Percentiles rank a stretch among this genome's conserved stretches.
These are phyloP conservation scores for Cladophialophora chaetospira DNA, from an alignment of 2,329 filamentous ascomycete species.

Conservation along the genomic window DNA sequence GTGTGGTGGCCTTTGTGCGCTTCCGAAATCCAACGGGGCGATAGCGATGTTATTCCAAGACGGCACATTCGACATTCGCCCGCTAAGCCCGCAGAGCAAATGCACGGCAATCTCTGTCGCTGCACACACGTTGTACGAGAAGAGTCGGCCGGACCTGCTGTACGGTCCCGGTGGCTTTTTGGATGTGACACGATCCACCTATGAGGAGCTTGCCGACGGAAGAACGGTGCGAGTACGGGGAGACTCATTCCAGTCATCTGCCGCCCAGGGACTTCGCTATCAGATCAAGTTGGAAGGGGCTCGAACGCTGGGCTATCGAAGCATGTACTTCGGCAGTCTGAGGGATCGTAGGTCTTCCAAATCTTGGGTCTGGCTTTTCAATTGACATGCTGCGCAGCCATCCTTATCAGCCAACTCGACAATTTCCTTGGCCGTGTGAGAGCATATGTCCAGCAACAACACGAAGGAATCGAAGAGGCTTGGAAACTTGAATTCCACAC, in stretches of 20 bases:
- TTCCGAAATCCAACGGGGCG: conserved; percentile 50
- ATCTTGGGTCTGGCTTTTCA: not conserved
- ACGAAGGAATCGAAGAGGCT: conserved; percentile 46
- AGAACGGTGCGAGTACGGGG: conserved; percentile 34
- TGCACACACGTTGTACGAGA: conserved; percentile 59
- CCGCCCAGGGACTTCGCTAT: conserved; percentile 5
- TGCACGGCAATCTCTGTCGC: conserved; percentile 56
- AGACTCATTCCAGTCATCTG: conserved; percentile 56
- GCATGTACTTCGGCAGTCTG: conserved; percentile 51
- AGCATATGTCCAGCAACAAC: not conserved
- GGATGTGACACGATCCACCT: conserved; percentile 45
- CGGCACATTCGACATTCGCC: conserved; percentile 50
- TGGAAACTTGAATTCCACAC: conserved; percentile 55
- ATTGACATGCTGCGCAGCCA: conserved; percentile 32
- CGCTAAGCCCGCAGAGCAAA: conserved; percentile 41
- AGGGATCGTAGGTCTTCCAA: conserved; percentile 40
- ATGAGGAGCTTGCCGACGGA: conserved; percentile 47
- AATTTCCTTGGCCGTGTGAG: conserved; percentile 38
- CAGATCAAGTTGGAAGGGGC: conserved; percentile 55
- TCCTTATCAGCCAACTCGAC: conserved; percentile 47
- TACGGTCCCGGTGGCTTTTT: conserved; percentile 54
- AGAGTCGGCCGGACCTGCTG: conserved; percentile 54
- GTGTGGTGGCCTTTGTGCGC: conserved; percentile 52
- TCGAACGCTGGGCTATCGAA: conserved; percentile 45
- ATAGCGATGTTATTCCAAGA: conserved; percentile 49